Percentiles rank a stretch among this genome's conserved stretches.
These are phyloP conservation scores for Wallacemonas sp. DNA, from an alignment of 208 protist species.

Conservation along the genomic window DNA sequence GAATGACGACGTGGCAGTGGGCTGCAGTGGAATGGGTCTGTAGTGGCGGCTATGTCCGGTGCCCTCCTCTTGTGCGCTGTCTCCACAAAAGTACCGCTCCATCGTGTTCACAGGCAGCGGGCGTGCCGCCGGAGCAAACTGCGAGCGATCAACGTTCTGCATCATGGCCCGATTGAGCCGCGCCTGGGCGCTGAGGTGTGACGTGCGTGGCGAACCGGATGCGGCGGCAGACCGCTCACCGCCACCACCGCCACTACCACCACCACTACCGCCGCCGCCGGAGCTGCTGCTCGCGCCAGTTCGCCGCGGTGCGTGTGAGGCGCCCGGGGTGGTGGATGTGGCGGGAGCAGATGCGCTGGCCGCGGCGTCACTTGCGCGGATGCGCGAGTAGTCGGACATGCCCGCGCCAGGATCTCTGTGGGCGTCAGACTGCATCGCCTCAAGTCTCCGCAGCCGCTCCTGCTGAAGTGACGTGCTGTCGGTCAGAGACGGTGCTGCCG, in stretches of 20 bases:
- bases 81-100: conserved; percentile 30
- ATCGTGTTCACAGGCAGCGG: conserved; percentile 62
- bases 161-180: conserved; percentile 39
- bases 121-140: conserved; percentile 32
- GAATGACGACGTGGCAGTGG: not conserved
- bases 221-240: not conserved
- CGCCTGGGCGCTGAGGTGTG: conserved; percentile 13
- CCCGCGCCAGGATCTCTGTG: not conserved
- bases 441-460: conserved; percentile 54
- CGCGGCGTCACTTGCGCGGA: conserved; percentile 6
- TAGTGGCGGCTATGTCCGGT: conserved; percentile 22
- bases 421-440: conserved; percentile 23
- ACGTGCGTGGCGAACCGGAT: not conserved
- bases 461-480: conserved; percentile 61
- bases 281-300: not conserved
- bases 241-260: conserved; percentile 18
- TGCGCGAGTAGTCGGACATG: conserved; percentile 17
- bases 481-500: conserved; percentile 12
- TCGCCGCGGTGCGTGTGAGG: not conserved
- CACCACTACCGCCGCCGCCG: conserved; percentile 2
- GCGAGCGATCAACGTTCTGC: conserved; percentile 32
- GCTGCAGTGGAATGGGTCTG: conserved; percentile 32
- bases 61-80: conserved; percentile 15
- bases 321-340: not conserved
- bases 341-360: not conserved